Percentiles rank a stretch among this genome's conserved stretches.
These are phyloP conservation scores for Adansonia rubrostipa DNA, from an alignment of 441 rosid species.

Conservation along the genomic window DNA sequence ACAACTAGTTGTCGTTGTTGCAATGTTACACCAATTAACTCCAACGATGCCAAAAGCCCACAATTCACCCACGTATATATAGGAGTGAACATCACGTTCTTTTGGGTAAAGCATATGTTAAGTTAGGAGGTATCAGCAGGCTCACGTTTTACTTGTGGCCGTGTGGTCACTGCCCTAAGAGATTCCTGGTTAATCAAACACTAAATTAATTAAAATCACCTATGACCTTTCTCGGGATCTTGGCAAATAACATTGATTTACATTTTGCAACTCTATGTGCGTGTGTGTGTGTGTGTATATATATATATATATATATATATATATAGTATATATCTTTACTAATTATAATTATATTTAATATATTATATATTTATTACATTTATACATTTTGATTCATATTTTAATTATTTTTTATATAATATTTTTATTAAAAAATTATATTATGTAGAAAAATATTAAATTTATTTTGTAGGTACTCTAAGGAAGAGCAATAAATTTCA, in stretches of 20 bases:
- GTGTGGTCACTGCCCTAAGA: constrained; percentile 29
- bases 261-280: no score
- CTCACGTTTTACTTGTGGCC: constrained; percentile 28
- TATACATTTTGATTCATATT: no score
- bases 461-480: not conserved
- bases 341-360: no score
- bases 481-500: not conserved
- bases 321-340: no score
- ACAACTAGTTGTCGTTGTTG: not conserved
- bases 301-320: no score
- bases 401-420: no score
- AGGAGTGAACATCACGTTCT: constrained; percentile 31
- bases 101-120: constrained; percentile 18
- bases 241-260: not conserved
- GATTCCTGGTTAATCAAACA: not conserved
- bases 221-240: no score
- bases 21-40: not conserved
- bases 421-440: no score
- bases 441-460: no score
- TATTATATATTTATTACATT: no score
- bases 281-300: no score
- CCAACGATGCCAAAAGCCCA: constrained; percentile 23
- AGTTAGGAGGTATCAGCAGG: not conserved
- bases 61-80: constrained; percentile 51
- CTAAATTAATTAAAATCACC: no score